Evolutionary conservation across 2,329 filamentous ascomycete genomes (phyloP), one percentile per base, ranked within the genome.

Genomic region (Aurifilum marmelostoma): DNA sequence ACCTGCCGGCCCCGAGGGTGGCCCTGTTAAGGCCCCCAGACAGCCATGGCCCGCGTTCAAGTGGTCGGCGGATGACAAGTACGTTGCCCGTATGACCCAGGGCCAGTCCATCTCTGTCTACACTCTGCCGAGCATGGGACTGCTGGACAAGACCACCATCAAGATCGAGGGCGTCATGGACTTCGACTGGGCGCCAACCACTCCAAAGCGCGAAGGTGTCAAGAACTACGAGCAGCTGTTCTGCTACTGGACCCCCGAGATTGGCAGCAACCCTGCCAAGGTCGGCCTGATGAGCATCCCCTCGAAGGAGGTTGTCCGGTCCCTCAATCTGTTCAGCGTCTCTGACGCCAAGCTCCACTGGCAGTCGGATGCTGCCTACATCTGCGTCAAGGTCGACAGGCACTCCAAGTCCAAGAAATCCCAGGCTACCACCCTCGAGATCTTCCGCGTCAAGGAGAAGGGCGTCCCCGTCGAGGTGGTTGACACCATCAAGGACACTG

Each of bases 391-490:
- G 88, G 96, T 99, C 69, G 96, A 99, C 81, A 89, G 96, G 73
- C 96, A 99, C 86, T 97, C 94, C 80, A 99, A 99, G 83, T 97
- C 94, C 68, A 98, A 98, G 87, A 99, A 98, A 83, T 97, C 94
- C 2, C 89, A 97, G 76, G 95, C 94, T 71, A 99, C 96, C 41
- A 98, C 97, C 74, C 88, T 99, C 47, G 96, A 99, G 80, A 98
- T 99, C 78, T 99, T 99, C 91, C 93, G 96, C 71, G 89, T 99
- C 75, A 91, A 89, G 79, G 96, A 99, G 82, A 99, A 99, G 88
- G 95, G 96, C 74, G 96, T 99, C 2, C 96, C 96, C 0, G 95
- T 99, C 67, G 96, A 99, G 81, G 96, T 98, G 68, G 94, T 99
- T 65, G 96, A 99, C 81, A 94, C 91, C 66, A 92, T 99, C 82